Conservation (phyloP, 2,329 filamentous ascomycete species). For the Aspergillus ochraceoroseus region DNA sequence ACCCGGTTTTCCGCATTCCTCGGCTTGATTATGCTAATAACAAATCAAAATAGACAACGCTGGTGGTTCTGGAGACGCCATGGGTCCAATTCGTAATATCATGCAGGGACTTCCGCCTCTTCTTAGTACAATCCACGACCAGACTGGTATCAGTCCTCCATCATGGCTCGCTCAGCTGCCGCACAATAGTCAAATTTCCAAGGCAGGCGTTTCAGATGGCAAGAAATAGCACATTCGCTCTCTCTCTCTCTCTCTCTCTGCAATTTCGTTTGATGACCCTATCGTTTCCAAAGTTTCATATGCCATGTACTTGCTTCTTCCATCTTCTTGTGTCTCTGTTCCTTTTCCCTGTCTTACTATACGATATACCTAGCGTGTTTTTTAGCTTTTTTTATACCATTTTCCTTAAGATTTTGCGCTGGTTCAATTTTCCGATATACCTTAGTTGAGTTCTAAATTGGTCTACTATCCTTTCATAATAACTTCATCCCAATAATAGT, state of each 20-base stretch:
- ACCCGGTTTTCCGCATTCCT: background rate
- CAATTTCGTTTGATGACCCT: too few species aligned
- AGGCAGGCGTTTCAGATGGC: constrained; percentile 1
- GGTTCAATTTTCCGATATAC: too few species aligned
- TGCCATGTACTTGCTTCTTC: background rate
- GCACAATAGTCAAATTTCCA: background rate
- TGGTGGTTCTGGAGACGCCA: constrained; percentile 49
- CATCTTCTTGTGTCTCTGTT: background rate
- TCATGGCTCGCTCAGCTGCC: constrained; percentile 63
- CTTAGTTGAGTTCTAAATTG: too few species aligned
- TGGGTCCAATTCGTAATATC: constrained; percentile 67
- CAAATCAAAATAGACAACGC: constrained; percentile 34
- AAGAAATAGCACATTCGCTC: background rate
- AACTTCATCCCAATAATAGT: too few species aligned
- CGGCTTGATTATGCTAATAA: background rate
- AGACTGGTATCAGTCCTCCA: constrained; percentile 76
- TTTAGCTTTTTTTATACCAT: background rate
- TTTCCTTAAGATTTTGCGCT: background rate
- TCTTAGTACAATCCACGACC: constrained; percentile 79
- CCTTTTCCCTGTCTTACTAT: background rate
- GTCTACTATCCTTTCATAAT: too few species aligned
- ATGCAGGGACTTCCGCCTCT: constrained; percentile 81
- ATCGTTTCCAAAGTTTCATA: background rate
- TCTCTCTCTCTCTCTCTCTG: too few species aligned
- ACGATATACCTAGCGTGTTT: background rate